Base-by-base conservation (phyloP, 768 basidiomycete genomes). In the Rickenella mellea region DNA sequence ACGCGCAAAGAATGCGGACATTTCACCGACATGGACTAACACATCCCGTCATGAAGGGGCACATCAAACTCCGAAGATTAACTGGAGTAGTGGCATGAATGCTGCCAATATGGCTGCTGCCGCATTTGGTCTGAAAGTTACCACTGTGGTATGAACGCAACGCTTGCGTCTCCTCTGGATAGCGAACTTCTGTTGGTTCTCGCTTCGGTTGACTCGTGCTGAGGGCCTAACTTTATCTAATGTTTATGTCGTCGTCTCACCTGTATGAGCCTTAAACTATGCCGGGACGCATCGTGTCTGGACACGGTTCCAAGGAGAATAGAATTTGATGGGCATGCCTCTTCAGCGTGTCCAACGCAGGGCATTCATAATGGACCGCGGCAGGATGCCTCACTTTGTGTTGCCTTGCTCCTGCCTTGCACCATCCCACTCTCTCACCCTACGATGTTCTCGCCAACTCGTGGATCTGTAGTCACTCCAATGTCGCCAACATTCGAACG, bases 81-180 rank as follows among this genome's bases (percentile, higher is more conserved):
- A 25, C 39, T 25, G 39, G 28, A 10, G 39, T n/a, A n/a, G n/a
- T n/a, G n/a, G n/a, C n/a, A n/a, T n/a, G n/a, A n/a, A n/a, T n/a
- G n/a, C 39, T 19, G 22, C 39, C 10, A 22, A 26, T 8, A 19
- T 40, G 11, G 39, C 24, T 19, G 15, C 39, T 24, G 24, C 22
- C n/a, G 25, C 39, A 19, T 40, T 40, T 27, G 39, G 24, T 11
- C 10, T 40, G 46, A 21, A 12, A 31, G 19, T 29, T 54, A 46
- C 39, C 45, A 45, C 9, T 64, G 58, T 63, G 55, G 63, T 49
- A 57, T 53, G 35, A 50, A 56, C 41, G 53, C 56, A 49, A 53
- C 55, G n/a, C n/a, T n/a, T n/a, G n/a, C n/a, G n/a, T n/a, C n/a
- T n/a, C n/a, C n/a, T n/a, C n/a, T n/a, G n/a, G n/a, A n/a, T n/a